These are phyloP conservation scores for Gyrodon lividus DNA, from an alignment of 768 basidiomycete species.

Conservation along the genomic window DNA sequence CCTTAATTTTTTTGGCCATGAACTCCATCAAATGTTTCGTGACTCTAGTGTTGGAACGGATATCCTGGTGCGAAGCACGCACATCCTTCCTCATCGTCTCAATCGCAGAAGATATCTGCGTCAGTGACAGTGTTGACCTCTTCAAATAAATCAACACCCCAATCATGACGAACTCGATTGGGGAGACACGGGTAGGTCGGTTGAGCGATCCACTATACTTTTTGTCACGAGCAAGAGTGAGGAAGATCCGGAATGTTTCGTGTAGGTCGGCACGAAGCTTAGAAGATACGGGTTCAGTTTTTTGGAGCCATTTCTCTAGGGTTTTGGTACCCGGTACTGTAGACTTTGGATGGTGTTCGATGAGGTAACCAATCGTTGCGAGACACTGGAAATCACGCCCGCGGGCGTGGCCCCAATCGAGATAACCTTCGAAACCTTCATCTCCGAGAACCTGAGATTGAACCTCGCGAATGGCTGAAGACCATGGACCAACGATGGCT, in stretches of 20 bases:
- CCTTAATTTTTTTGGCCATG: constrained; percentile 31
- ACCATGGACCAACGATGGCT: constrained; percentile 48
- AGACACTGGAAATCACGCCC: constrained; percentile 48
- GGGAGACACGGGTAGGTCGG: constrained; percentile 37
- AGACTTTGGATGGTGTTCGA: constrained; percentile 31
- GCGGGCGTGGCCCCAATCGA: constrained; percentile 43
- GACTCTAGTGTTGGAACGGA: constrained; percentile 39
- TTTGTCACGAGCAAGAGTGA: constrained; percentile 33
- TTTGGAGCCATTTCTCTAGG: constrained; percentile 40
- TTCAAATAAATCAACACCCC: constrained; percentile 41
- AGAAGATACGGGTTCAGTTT: constrained; percentile 23
- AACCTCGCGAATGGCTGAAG: constrained; percentile 42
- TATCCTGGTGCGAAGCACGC: constrained; percentile 38
- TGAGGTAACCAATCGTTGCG: constrained; percentile 35
- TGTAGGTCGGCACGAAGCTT: constrained; percentile 28
- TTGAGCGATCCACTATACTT: constrained; percentile 33
- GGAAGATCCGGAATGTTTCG: constrained; percentile 36
- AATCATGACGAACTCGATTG: constrained; percentile 47
- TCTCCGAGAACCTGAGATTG: constrained; percentile 36
- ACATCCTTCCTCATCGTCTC: constrained; percentile 38
- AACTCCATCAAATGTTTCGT: constrained; percentile 34
- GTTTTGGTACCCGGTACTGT: constrained; percentile 23
- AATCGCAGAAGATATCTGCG: constrained; percentile 44
- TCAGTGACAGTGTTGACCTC: constrained; percentile 31
- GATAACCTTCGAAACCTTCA: constrained; percentile 36